Evolutionary conservation across 352 stramenopile species (phyloP).

Genomic region (Pythium scleroteichum): DNA sequence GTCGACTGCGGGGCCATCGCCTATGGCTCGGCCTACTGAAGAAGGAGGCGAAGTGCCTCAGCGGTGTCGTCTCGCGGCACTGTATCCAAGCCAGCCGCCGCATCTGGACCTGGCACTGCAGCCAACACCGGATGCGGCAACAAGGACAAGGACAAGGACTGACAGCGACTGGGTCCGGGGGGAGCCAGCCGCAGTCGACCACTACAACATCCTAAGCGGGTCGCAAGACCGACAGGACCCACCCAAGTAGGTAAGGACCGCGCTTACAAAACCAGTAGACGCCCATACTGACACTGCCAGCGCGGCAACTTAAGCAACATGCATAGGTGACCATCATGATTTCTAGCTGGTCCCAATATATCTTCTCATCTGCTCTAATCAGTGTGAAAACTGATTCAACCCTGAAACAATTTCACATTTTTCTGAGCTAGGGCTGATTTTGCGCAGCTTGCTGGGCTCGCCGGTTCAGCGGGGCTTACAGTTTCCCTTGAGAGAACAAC

Average conservation of each 20-base stretch:
- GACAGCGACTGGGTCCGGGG: no score
- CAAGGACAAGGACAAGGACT: not conserved
- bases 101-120: constrained; percentile 8
- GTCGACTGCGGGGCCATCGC: constrained; percentile 5
- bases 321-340: no score
- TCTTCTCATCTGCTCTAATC: constrained; percentile 86
- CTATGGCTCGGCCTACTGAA: constrained; percentile 8
- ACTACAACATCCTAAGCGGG: no score
- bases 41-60: not conserved
- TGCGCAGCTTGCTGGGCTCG: constrained; percentile 37
- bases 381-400: constrained; percentile 90
- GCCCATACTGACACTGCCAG: no score
- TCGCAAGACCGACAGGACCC: no score
- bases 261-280: no score
- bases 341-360: no score
- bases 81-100: constrained; percentile 4
- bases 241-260: no score
- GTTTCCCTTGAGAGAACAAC: no score
- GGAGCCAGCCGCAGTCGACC: no score
- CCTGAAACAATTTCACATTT: constrained; percentile 78
- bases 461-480: constrained; percentile 12
- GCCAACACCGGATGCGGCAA: not conserved
- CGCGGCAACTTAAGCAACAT: no score
- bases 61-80: not conserved
- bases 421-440: constrained; percentile 43